Evolutionary conservation across 306 rosid species (phyloP), one percentile per base, ranked within the genome.

Genomic region (Canavalia ensiformis): DNA sequence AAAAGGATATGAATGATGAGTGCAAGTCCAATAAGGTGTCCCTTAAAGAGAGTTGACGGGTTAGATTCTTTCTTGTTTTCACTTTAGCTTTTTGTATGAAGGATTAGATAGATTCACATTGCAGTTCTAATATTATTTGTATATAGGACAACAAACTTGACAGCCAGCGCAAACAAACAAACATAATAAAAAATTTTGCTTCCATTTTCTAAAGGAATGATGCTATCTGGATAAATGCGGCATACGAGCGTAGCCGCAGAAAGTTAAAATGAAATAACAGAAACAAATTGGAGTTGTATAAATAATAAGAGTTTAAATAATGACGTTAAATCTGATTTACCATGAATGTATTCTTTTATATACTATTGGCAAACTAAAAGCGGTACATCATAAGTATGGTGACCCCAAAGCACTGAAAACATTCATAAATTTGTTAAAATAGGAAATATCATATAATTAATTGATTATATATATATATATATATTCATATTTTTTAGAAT

Each of bases 31-130:
- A 37, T 5, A 47, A 31, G 44, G 42, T 62, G 82, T 51, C 67
- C 47, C 76, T 39, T 81, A 7, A 18, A 54, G 67, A 77, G 67
- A 12, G 68, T 72, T 76, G 39, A 58, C 70, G 18, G 55, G 81
- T 71, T 55, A 68, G 56, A 77, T 67, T 82, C 68, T 77, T 60
- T 33, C 1, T 71, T 63, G n/a, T 62, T 56, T 59, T 67, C 56
- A 10, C 52, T 71, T 68, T 74, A 37, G 46, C 28, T 12, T 78
- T 69, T 33, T 57, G 81, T 65, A 67, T 34, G 60, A 78, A 35
- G 84, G 70, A 41, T 54, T 78, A 60, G 80, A 79, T 56, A 60
- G 80, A 79, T 56, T 83, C 79, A 69, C 75, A 31, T 68, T 74
- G 63, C 51, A 65, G 65, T 80, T 54, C 51, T 13, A 56, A 42